These are phyloP conservation scores for Prunus yedoensis DNA, from an alignment of 331 rosid species.

Conservation along the genomic window DNA sequence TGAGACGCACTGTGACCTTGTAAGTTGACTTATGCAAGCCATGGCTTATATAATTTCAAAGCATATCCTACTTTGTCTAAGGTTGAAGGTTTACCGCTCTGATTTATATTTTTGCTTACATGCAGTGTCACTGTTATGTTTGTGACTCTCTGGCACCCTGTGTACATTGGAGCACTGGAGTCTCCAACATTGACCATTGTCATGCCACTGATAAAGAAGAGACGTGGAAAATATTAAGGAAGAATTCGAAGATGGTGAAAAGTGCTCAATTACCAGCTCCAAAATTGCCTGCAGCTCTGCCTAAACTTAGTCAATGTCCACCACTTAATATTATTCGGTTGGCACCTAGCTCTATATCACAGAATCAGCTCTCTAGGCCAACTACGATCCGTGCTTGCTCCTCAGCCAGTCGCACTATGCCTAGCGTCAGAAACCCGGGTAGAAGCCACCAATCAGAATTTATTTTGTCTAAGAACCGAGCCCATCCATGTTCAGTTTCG, in stretches of 20 bases:
- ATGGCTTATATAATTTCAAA: too few relatives aligned
- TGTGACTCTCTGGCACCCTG: constrained; percentile 79
- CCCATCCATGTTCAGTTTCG: constrained; percentile 23
- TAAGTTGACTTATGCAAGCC: constrained; percentile 28
- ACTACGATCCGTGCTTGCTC: constrained; percentile 22
- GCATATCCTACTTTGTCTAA: not conserved
- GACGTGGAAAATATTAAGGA: constrained; percentile 53
- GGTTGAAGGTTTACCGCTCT: not conserved
- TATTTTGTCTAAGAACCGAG: constrained; percentile 33
- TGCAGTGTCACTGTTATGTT: constrained; percentile 89
- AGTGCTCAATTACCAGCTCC: constrained; percentile 36
- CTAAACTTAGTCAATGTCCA: constrained; percentile 18
- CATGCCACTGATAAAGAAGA: constrained; percentile 71
- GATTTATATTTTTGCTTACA: constrained; percentile 25
- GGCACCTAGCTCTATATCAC: constrained; percentile 35
- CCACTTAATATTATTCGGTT: constrained; percentile 19
- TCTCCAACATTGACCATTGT: constrained; percentile 50
- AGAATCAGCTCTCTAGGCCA: constrained; percentile 32
- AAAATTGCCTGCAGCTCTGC: constrained; percentile 17
- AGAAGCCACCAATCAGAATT: constrained; percentile 32
- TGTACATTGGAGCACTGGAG: constrained; percentile 49
- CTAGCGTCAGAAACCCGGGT: constrained; percentile 36
- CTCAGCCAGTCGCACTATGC: constrained; percentile 19
- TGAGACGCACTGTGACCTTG: constrained; percentile 56
- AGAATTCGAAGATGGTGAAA: constrained; percentile 32